Percentiles rank a stretch among this genome's conserved stretches.
phyloP scores from a whole-genome alignment of 768 basidiomycete genomes.

The Hirschioporus abietinus region DNA sequence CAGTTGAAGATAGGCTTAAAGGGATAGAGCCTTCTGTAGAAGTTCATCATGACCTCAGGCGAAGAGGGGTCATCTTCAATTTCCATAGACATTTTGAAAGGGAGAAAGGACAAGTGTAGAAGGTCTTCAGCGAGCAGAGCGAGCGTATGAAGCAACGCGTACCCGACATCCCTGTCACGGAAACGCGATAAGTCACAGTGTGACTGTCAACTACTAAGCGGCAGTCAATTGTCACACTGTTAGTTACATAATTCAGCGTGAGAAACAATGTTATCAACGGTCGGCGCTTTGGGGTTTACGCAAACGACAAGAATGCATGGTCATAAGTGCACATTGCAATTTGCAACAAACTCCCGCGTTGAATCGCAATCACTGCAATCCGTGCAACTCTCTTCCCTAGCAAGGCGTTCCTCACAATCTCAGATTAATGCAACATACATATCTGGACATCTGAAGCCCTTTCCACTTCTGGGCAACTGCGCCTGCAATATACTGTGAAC shows the following conservation, averaged over 20 bases:
- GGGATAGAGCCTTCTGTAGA: constrained; percentile 89
- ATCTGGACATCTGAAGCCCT: neutral
- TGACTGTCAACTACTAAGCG: too few species aligned
- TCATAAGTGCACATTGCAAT: neutral
- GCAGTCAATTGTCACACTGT: neutral
- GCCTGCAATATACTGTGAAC: neutral
- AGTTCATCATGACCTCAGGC: constrained; percentile 65
- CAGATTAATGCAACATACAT: neutral
- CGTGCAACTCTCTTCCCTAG: neutral
- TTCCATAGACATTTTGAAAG: constrained; percentile 1
- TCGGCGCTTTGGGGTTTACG: neutral
- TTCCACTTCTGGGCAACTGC: neutral
- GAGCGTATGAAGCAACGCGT: neutral
- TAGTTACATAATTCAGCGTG: neutral
- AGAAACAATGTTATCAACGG: neutral
- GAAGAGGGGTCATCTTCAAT: constrained; percentile 21
- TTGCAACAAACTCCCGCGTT: neutral
- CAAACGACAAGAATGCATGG: neutral
- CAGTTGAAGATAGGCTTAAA: constrained; percentile 92
- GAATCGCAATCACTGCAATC: neutral
- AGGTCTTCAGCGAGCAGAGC: neutral
- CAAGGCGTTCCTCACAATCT: neutral
- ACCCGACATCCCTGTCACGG: neutral
- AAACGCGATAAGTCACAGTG: neutral
- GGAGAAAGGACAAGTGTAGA: neutral